Evolutionary conservation across 768 basidiomycete genomes (phyloP), one percentile per base, ranked within the genome.

Genomic region (Lactifluus subvellereus): DNA sequence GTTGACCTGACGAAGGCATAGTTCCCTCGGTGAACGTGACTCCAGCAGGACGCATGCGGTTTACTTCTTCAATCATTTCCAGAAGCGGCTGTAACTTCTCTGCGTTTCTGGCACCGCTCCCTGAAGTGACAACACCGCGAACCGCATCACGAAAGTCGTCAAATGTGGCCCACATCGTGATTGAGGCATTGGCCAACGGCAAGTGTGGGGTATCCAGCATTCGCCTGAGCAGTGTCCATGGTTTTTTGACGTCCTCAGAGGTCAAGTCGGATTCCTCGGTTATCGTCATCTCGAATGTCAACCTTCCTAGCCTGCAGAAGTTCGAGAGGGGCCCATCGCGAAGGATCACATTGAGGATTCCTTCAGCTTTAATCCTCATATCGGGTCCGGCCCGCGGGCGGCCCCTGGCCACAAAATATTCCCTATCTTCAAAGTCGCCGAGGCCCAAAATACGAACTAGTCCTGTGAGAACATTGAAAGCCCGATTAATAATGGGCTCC

Each of bases 301-400:
- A 0, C 6, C 7, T 9, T 14, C 35, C 52, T 8, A 48, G 22
- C 10, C 6, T 27, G 45, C 35, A 60, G 40, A 60, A 60, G 3
- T 30, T 54, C 45, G 20, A 35, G 16, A 60, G 45, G 16, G 60
- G 60, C 4, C 60, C 60, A 14, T 54, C 53, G 22, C 43, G 45
- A 4, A 48, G 42, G 16, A 42, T 9, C n/a, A 54, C n/a, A 6
- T 2, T 32, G 22, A 60, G 47, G 2, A 38, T n/a, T 14, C 16
- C 37, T 6, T 27, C 14, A 4, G 53, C 35, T 22, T 20, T 54
- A 9, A 16, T 48, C 43, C 32, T 3, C 16, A 20, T 3, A 18
- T 48, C 35, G 45, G 27, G 30, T 2, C 18, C n/a, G 18, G 6
- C 22, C 27, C 2, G 27, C 27, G 27, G 27, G 27, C 1, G 27